These are phyloP conservation scores for Candida ipomoeae DNA, from an alignment of 805 yeast genomes.

Conservation along the genomic window DNA sequence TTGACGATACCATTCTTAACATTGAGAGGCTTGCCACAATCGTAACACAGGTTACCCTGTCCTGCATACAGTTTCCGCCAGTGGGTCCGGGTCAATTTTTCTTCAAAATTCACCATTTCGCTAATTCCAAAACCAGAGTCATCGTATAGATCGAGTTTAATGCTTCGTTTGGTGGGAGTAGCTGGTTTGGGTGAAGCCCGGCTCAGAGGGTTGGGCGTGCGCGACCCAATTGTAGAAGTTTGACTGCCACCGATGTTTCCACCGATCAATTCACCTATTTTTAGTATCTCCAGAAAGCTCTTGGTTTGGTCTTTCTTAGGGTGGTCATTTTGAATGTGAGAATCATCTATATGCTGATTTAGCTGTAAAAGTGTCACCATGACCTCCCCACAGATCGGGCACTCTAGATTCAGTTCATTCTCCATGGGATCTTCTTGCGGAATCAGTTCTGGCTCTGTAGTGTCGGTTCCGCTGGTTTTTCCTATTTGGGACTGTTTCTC, in stretches of 20 bases:
- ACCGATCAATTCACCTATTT: not conserved
- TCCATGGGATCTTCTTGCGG: not conserved
- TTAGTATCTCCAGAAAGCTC: not conserved
- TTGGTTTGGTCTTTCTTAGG: not conserved
- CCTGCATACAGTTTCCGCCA: slow-evolving; percentile 51
- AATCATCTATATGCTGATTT: slow-evolving; percentile 69
- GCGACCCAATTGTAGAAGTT: not conserved
- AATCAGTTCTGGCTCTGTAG: not conserved
- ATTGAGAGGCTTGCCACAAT: slow-evolving; percentile 43
- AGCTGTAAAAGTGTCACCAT: slow-evolving; percentile 54
- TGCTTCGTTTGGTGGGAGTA: slow-evolving; percentile 29
- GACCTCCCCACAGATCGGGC: slow-evolving; percentile 68
- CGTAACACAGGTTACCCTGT: slow-evolving; percentile 35
- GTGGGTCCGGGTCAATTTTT: slow-evolving; percentile 43
- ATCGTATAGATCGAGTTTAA: slow-evolving; percentile 51
- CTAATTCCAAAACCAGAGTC: slow-evolving; percentile 32
- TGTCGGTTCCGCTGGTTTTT: not conserved
- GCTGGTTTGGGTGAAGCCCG: not conserved
- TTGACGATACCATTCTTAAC: slow-evolving; percentile 57
- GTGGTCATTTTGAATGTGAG: slow-evolving; percentile 33
- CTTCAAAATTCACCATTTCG: slow-evolving; percentile 15
- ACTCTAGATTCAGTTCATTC: slow-evolving; percentile 19
- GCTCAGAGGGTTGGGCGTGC: slow-evolving; percentile 4
- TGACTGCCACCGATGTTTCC: not conserved
- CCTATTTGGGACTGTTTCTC: not conserved